Conservation (phyloP, 768 basidiomycete genomes). For the Mycena vulgaris region DNA sequence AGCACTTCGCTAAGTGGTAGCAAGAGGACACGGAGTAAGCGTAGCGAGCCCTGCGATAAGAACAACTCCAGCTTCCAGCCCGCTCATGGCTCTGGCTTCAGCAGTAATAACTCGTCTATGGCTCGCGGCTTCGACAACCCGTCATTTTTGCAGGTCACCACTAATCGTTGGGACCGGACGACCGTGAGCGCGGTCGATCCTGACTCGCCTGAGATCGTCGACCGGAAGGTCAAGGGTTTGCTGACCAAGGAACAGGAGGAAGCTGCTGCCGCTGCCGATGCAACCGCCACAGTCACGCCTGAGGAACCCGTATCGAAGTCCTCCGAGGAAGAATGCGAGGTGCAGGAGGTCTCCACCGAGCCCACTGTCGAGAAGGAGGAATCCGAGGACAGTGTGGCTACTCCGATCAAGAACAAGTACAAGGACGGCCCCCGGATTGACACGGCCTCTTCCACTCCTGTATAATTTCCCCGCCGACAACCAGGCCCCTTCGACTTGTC, state of each 20-base stretch:
- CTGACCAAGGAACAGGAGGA: conserved; percentile 50
- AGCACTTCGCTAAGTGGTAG: conserved; percentile 63
- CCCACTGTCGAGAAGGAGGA: conserved; percentile 54
- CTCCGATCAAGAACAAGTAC: conserved; percentile 52
- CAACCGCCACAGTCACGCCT: conserved; percentile 18
- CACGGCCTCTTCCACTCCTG: conserved; percentile 63
- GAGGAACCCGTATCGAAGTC: conserved; percentile 42
- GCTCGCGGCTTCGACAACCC: conserved; percentile 71
- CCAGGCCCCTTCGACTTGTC: conserved; percentile 85
- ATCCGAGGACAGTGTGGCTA: conserved; percentile 50
- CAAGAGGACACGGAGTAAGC: conserved; percentile 83
- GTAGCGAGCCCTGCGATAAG: conserved; percentile 84
- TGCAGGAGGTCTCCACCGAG: conserved; percentile 51
- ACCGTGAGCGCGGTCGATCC: conserved; percentile 60
- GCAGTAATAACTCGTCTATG: conserved; percentile 48
- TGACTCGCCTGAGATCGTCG: conserved; percentile 88
- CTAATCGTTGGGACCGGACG: conserved; percentile 88
- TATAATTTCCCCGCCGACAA: conserved; percentile 62
- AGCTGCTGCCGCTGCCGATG: conserved; percentile 32
- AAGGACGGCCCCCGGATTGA: conserved; percentile 78
- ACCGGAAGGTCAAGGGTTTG: conserved; percentile 92
- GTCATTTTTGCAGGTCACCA: conserved; percentile 82
- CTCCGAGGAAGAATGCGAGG: conserved; percentile 57
- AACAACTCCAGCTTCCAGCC: conserved; percentile 61
- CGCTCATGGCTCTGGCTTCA: conserved; percentile 54